Conservation (phyloP, 139 green algal genomes). For the Chlorokybus atmophyticus region DNA sequence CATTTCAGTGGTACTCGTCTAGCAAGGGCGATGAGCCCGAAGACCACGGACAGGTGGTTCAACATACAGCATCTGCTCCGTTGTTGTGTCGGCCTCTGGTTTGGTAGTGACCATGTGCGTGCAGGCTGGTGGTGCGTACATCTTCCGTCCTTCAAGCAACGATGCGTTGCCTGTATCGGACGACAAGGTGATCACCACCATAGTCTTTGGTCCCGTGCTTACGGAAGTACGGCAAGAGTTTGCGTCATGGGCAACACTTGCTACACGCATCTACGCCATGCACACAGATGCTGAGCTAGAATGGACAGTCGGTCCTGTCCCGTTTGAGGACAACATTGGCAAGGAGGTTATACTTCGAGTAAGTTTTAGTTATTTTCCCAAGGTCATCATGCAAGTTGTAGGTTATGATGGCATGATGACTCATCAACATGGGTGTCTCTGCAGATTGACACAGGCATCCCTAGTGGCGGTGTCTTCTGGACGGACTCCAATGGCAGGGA, state of each 20-base stretch:
- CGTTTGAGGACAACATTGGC: constrained; percentile 17
- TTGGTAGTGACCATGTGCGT: neutral
- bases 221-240: neutral
- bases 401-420: no score
- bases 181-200: no score
- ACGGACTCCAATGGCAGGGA: constrained; percentile 36
- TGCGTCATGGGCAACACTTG: neutral
- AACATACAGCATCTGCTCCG: neutral
- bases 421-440: no score
- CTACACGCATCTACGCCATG: constrained; percentile 6
- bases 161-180: neutral
- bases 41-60: no score
- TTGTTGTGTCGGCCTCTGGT: neutral
- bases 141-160: constrained; percentile 24
- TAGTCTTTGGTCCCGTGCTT: neutral
- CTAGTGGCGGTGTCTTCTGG: no score
- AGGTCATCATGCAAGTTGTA: no score
- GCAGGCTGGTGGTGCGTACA: constrained; percentile 28
- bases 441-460: no score
- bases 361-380: no score
- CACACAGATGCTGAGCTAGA: constrained; percentile 15
- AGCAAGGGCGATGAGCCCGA: no score
- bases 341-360: constrained; percentile 33
- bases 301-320: constrained; percentile 24
- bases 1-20: no score